phyloP scores from a whole-genome alignment of 129 eudicot genomes.

The Centaurea solstitialis region DNA sequence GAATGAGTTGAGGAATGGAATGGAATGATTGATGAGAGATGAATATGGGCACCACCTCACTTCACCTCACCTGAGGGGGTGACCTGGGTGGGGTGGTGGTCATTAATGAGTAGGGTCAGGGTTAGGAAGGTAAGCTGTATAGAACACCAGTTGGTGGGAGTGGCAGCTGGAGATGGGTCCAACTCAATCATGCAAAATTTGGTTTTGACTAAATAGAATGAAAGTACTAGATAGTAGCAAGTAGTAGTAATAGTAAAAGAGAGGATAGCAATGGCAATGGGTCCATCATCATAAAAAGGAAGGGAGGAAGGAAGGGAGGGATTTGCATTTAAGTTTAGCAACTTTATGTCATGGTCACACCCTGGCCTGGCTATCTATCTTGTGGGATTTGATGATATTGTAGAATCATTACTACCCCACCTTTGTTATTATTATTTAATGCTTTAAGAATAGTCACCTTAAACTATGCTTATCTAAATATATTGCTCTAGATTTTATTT shows the following conservation, averaged over 20 bases:
- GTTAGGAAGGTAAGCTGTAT: not conserved
- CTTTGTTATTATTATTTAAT: slow-evolving; percentile 8
- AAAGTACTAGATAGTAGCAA: not conserved
- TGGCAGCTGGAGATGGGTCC: slow-evolving; percentile 29
- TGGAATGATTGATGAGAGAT: not conserved
- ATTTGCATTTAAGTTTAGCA: not conserved
- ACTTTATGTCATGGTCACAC: slow-evolving; percentile 19
- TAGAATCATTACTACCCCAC: not conserved
- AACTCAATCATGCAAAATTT: slow-evolving; percentile 6
- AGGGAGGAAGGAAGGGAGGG: not conserved
- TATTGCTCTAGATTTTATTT: not conserved
- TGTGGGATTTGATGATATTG: slow-evolving; percentile 11
- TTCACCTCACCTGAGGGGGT: too few species aligned
- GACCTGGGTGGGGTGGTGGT: not conserved
- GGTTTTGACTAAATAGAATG: slow-evolving; percentile 10
- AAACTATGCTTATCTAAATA: not conserved
- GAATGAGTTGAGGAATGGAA: not conserved
- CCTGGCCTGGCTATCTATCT: slow-evolving; percentile 9
- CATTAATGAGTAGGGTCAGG: slow-evolving; percentile 16
- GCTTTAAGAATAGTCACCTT: not conserved
- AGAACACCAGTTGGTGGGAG: not conserved
- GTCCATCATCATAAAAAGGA: not conserved
- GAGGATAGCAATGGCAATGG: not conserved
- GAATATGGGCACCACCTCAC: not conserved
- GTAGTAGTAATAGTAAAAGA: not conserved